Evolutionary conservation across 2,329 filamentous ascomycete genomes (phyloP), one percentile per base, ranked within the genome.

Genomic region (Alternaria viburni): DNA sequence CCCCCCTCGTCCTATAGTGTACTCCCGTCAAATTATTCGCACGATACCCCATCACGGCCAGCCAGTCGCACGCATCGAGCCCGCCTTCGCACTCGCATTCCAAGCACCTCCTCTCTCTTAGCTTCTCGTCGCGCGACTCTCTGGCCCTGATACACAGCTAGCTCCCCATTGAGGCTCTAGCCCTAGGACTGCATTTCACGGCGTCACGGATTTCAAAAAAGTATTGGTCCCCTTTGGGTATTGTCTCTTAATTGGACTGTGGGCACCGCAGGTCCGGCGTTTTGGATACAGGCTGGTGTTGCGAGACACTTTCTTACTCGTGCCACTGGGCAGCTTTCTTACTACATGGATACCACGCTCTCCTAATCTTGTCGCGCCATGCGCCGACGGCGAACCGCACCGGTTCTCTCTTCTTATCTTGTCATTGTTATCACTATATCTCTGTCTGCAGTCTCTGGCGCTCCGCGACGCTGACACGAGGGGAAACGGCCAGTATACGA

Each of bases 201-300:
- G 79, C 78, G 79, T 80, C 76, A 76, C 68, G 74, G 78, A 65
- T 72, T 62, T 59, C 74, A 79, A 76, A 62, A 74, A 79, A 77
- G 76, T 77, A 77, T 72, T 74, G 77, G 79, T 76, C 77, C 79
- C 78, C 63, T 71, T 72, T 61, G 68, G 77, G 76, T 76, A 77
- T 78, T 74, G 71, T 70, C 65, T 64, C 70, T 68, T 67, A 67
- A 69, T 66, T 67, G 67, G 59, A 64, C 60, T 58, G 62, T 69
- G 73, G 73, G 71, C 67, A 55, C 68, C 65, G 68, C 69, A 73
- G 71, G 74, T 74, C 76, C 69, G 79, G 79, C 77, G 78, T 81
- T 80, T 77, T 68, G 68, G 68, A 72, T 74, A 75, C 70, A 73
- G 73, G 72, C 69, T 70, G 74, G 74, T 76, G 73, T 75, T 78